A percentile compares a stretch with the other conserved stretches of the same genome.
Evolutionary conservation across 768 basidiomycete species (phyloP).

Genomic region (Rhodosporidiobolus odoratus): DNA sequence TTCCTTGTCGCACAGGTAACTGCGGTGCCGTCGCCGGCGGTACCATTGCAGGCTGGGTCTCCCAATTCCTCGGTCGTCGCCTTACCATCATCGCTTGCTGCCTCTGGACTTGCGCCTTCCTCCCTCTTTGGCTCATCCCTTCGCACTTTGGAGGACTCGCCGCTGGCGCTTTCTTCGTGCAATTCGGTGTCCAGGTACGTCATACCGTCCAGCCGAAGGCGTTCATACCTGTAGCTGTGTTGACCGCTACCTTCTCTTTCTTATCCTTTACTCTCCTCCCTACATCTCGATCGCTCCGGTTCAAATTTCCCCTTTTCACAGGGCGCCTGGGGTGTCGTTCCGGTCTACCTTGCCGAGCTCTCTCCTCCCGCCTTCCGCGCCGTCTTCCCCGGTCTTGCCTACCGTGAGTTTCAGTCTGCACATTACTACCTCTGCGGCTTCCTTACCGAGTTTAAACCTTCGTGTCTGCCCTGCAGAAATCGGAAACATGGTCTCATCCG

Average conservation of each 20-base stretch:
- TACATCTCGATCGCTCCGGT: too few relatives aligned
- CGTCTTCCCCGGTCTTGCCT: conserved; percentile 63
- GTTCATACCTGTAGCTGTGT: too few relatives aligned
- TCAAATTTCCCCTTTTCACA: neutral
- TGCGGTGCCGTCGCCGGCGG: conserved; percentile 41
- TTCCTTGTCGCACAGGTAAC: conserved; percentile 26
- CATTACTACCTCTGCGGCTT: neutral
- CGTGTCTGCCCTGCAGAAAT: conserved; percentile 47
- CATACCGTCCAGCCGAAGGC: too few relatives aligned
- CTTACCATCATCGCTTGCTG: conserved; percentile 68
- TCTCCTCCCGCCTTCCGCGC: conserved; percentile 84
- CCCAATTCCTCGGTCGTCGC: conserved; percentile 75
- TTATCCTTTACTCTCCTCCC: too few relatives aligned
- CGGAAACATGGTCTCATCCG: conserved; percentile 70
- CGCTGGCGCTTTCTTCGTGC: conserved; percentile 83
- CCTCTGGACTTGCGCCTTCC: conserved; percentile 52
- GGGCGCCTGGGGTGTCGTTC: conserved; percentile 48
- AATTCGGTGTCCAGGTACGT: conserved; percentile 47
- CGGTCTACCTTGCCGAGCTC: conserved; percentile 75
- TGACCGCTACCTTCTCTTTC: too few relatives aligned
- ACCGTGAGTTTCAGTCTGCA: too few relatives aligned
- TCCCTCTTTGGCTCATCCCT: conserved; percentile 75
- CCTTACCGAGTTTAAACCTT: neutral
- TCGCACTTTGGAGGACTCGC: conserved; percentile 61
- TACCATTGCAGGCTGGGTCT: conserved; percentile 46